These are phyloP conservation scores for Xylaria sp. DNA, from an alignment of 2,329 filamentous ascomycete genomes.

Conservation along the genomic window DNA sequence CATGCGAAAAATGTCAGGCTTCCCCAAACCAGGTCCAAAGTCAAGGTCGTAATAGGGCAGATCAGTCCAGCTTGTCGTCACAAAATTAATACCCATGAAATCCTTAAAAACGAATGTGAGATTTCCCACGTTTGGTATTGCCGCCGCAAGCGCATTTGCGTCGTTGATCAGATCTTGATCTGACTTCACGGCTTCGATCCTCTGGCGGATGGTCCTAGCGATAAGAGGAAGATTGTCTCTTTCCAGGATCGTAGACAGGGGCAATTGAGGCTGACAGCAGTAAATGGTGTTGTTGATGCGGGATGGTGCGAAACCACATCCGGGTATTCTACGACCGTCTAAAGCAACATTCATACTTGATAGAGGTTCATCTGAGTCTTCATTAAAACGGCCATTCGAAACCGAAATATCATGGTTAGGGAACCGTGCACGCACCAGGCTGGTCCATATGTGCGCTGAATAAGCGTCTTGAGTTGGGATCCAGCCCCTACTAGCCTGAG, in stretches of 20 bases:
- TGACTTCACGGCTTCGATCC: background rate
- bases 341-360: background rate
- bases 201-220: background rate
- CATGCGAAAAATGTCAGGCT: background rate
- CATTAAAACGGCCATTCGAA: too few species aligned
- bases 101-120: background rate
- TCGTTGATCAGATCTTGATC: background rate
- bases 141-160: background rate
- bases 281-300: slow-evolving; percentile 1
- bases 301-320: background rate
- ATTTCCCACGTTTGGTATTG: background rate
- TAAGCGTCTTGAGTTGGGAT: background rate
- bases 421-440: slow-evolving; percentile 7
- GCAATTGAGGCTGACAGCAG: background rate
- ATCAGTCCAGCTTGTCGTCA: slow-evolving; percentile 4
- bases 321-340: background rate
- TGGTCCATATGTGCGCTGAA: slow-evolving; percentile 3
- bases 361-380: background rate
- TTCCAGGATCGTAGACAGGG: background rate
- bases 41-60: background rate
- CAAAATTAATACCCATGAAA: background rate
- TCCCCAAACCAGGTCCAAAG: background rate
- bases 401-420: too few species aligned
- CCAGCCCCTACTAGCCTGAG: background rate
- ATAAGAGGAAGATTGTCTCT: background rate